phyloP scores from a whole-genome alignment of 257 asterid species.

The Rauvolfia tetraphylla region DNA sequence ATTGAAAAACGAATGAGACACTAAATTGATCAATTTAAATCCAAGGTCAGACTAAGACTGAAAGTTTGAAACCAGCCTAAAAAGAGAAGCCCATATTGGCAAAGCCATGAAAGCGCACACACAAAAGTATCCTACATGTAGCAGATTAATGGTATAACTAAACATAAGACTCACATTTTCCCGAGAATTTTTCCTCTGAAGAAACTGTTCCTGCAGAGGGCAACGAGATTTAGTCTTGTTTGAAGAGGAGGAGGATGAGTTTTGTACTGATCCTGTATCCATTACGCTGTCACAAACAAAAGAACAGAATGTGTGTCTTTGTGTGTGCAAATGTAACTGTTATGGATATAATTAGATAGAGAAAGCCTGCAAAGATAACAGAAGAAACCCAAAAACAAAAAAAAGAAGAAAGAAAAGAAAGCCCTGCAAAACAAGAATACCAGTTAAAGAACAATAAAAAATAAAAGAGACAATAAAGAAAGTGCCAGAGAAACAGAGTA shows the following conservation, averaged over 20 bases:
- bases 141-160: too few relatives aligned
- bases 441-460: slow-evolving; percentile 18
- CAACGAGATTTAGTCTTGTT: slow-evolving; percentile 50
- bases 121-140: neutral
- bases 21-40: neutral
- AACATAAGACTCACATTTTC: slow-evolving; percentile 50
- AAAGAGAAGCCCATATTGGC: too few relatives aligned
- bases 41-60: neutral
- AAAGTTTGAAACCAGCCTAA: too few relatives aligned
- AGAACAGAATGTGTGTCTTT: neutral
- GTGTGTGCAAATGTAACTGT: neutral
- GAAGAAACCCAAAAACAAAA: neutral
- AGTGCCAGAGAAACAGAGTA: slow-evolving; percentile 1
- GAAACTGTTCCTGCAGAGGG: slow-evolving; percentile 77
- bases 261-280: slow-evolving; percentile 59
- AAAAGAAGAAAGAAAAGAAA: neutral
- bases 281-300: slow-evolving; percentile 42
- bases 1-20: neutral
- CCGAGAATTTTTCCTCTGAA: slow-evolving; percentile 53
- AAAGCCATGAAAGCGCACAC: neutral
- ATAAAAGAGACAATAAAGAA: slow-evolving; percentile 20
- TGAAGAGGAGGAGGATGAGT: slow-evolving; percentile 46
- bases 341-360: slow-evolving; percentile 5
- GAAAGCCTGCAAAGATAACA: slow-evolving; percentile 1
- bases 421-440: slow-evolving; percentile 42